A percentile compares a stretch with the other conserved stretches of the same genome.
phyloP scores from a whole-genome alignment of 768 basidiomycete genomes.

The Imleria badia region DNA sequence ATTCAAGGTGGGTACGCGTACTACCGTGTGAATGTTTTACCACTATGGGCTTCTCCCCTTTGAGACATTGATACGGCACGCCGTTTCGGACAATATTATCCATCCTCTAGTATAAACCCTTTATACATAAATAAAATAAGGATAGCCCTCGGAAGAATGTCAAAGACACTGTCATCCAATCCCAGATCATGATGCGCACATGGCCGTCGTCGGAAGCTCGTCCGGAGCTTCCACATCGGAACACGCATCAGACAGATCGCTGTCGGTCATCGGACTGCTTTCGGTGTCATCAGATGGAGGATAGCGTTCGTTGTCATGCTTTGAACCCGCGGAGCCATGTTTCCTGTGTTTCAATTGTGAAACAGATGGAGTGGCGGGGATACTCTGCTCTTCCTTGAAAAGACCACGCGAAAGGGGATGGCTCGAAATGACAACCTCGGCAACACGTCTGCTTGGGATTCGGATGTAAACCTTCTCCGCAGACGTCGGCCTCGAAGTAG shows the following conservation, averaged over 20 bases:
- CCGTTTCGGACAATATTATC: constrained; percentile 1
- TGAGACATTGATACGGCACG: not conserved
- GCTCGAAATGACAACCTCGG: constrained; percentile 25
- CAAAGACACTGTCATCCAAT: constrained; percentile 11
- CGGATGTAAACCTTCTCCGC: constrained; percentile 29
- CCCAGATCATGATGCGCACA: constrained; percentile 2
- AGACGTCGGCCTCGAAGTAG: constrained; percentile 20
- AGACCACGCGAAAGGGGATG: constrained; percentile 4
- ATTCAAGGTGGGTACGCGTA: constrained; percentile 8
- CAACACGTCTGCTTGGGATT: constrained; percentile 15
- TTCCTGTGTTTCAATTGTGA: constrained; percentile 24
- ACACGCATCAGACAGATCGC: constrained; percentile 28
- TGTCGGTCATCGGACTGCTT: constrained; percentile 11
- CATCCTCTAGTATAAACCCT: constrained; percentile 3
- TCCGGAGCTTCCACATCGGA: constrained; percentile 24
- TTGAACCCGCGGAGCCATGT: constrained; percentile 17
- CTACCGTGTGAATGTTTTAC: constrained; percentile 23
- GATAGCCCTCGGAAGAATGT: constrained; percentile 19
- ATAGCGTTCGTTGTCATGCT: constrained; percentile 20
- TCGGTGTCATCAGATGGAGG: constrained; percentile 25
- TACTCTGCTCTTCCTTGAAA: constrained; percentile 14
- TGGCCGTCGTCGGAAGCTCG: constrained; percentile 23
- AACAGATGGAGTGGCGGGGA: constrained; percentile 21
- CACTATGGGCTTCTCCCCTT: not conserved
- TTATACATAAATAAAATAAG: constrained; percentile 35